These are phyloP conservation scores for Thraustotheca clavata DNA, from an alignment of 352 stramenopile genomes.

Conservation along the genomic window DNA sequence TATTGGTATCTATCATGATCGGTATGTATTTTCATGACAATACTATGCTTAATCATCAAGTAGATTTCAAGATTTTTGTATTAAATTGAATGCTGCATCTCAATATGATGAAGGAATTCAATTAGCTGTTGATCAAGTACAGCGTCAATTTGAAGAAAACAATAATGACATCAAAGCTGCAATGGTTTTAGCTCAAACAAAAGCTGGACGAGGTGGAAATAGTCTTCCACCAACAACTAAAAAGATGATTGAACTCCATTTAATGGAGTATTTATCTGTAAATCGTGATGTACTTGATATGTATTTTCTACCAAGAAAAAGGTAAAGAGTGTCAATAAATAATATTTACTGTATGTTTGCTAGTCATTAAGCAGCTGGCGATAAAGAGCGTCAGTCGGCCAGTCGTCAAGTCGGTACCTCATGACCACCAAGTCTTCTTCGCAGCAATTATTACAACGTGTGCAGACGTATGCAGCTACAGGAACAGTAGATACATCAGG, in stretches of 20 bases:
- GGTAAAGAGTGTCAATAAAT: background rate
- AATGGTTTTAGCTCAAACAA: slow-evolving; percentile 43
- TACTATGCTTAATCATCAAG: background rate
- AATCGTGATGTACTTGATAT: slow-evolving; percentile 75
- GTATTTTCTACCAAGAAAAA: slow-evolving; percentile 50
- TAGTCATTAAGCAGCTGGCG: too few relatives aligned
- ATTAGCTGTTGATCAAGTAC: slow-evolving; percentile 50
- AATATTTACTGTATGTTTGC: too few relatives aligned
- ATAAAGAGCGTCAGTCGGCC: too few relatives aligned
- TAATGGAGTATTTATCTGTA: slow-evolving; percentile 61
- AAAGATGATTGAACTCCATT: slow-evolving; percentile 63
- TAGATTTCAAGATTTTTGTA: slow-evolving; percentile 55
- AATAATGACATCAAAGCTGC: slow-evolving; percentile 59
- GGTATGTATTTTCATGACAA: slow-evolving; percentile 20
- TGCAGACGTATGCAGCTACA: slow-evolving; percentile 14
- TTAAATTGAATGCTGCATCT: slow-evolving; percentile 43
- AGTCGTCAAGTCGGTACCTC: background rate
- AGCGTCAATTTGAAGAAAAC: slow-evolving; percentile 39
- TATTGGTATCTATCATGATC: slow-evolving; percentile 64
- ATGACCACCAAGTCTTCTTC: background rate
- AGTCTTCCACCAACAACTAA: slow-evolving; percentile 56
- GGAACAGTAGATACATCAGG: slow-evolving; percentile 8
- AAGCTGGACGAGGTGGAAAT: slow-evolving; percentile 54
- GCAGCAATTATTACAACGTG: background rate
- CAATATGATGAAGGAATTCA: slow-evolving; percentile 63